Percentiles rank a stretch among this genome's conserved stretches.
These are phyloP conservation scores for Serendipita vermifera DNA, from an alignment of 768 basidiomycete species.

Conservation along the genomic window DNA sequence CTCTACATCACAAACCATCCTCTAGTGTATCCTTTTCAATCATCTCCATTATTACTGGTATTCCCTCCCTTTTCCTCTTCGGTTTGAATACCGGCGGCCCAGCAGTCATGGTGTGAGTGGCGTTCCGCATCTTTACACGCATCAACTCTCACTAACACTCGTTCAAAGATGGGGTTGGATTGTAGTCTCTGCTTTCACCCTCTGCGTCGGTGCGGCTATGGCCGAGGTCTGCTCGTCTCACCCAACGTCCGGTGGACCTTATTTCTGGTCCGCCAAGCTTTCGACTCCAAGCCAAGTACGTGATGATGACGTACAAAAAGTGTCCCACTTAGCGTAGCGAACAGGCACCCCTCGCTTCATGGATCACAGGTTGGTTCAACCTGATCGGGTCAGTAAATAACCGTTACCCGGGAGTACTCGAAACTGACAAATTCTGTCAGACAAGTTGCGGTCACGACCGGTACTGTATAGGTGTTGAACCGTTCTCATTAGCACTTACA, in stretches of 20 bases:
- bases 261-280: conserved; percentile 73
- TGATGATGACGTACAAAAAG: not conserved
- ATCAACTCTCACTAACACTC: not conserved
- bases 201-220: conserved; percentile 63
- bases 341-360: conserved; percentile 52
- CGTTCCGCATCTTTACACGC: not conserved
- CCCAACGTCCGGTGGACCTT: conserved; percentile 61
- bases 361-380: conserved; percentile 65
- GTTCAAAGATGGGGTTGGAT: conserved; percentile 47
- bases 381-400: conserved; percentile 39
- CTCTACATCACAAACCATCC: not conserved
- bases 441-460: conserved; percentile 66
- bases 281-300: conserved; percentile 28
- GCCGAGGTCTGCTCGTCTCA: conserved; percentile 50
- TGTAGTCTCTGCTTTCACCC: conserved; percentile 51
- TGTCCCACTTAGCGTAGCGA: conserved; percentile 13
- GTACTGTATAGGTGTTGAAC: conserved; percentile 37
- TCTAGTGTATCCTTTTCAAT: conserved; percentile 46
- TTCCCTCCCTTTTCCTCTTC: conserved; percentile 55
- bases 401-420: too few relatives aligned
- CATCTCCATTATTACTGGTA: conserved; percentile 57
- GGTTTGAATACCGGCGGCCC: conserved; percentile 64
- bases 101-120: conserved; percentile 46
- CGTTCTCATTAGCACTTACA: not conserved
- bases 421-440: conserved; percentile 9